Evolutionary conservation across 805 yeast genomes (phyloP).

Genomic region (Sugiyamaella americana): DNA sequence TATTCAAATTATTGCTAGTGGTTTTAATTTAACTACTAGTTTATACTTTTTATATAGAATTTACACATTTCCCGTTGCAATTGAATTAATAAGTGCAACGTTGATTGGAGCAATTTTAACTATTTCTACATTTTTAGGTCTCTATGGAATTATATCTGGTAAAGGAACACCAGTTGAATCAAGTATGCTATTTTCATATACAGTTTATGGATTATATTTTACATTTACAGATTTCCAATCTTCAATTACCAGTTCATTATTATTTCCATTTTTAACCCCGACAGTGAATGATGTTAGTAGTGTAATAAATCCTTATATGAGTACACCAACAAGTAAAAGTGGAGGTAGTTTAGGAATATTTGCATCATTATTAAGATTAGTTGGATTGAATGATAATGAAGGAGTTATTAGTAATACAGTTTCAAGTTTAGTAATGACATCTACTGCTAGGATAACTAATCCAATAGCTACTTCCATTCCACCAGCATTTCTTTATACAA

Average conservation of each 20-base stretch:
- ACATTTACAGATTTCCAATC: slow-evolving; percentile 78
- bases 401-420: background rate
- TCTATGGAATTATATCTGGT: slow-evolving; percentile 77
- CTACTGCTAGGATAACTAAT: background rate
- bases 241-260: slow-evolving; percentile 15
- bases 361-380: slow-evolving; percentile 2
- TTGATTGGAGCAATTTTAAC: slow-evolving; percentile 82
- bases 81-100: slow-evolving; percentile 71
- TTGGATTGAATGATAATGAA: background rate
- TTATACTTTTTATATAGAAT: slow-evolving; percentile 76
- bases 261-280: slow-evolving; percentile 14
- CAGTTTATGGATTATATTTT: slow-evolving; percentile 88
- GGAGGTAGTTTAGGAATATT: slow-evolving; percentile 1
- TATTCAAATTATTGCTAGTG: slow-evolving; percentile 62
- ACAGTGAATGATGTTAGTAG: background rate
- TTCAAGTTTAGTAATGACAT: background rate
- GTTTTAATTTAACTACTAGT: slow-evolving; percentile 68
- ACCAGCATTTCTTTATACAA: background rate
- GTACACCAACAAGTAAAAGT: background rate
- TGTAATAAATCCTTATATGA: background rate
- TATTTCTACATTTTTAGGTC: slow-evolving; percentile 61
- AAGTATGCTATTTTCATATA: slow-evolving; percentile 78
- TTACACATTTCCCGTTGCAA: slow-evolving; percentile 61
- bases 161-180: slow-evolving; percentile 89
- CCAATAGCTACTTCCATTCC: slow-evolving; percentile 5